Base-by-base conservation (phyloP, 2,329 filamentous ascomycete species). In the Metarhizium guizhouense region DNA sequence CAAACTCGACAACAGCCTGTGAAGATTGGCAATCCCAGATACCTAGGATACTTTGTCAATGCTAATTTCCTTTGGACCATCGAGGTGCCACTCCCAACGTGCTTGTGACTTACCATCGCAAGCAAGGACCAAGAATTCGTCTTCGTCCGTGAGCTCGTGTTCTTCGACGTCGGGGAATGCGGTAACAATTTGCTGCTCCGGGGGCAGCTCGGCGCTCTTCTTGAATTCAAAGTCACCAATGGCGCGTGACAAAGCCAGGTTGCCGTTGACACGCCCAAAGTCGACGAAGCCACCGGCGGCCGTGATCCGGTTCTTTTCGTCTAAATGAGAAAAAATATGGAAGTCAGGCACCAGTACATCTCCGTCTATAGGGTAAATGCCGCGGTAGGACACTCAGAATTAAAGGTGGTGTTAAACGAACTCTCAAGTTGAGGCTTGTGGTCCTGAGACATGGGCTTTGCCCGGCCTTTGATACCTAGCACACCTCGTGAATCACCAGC, bases 221-320 rank as follows among this genome's bases (percentile, higher is more conserved):
- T 99, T 99, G 82, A 99, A 99, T 72, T 99, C 94, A 69, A 99
- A 99, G 72, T 99, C 94, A 64, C 94, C 94, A 72, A 99, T 96
- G 65, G 94, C 94, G 72, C 94, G 88, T 59, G 94, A 99, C 59
- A 99, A 80, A 50, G 94, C 94, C 49, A 99, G 84, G 73, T 99
- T 99, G 70, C 94, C 94, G 72, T 99, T 99, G 65, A 99, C 94
- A 69, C 94, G 89, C 61, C 94, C 94, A 70, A 97, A 99, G 72
- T 99, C 94, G 68, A 99, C 94, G 65, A 97, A 97, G 52, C 94
- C 94, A 70, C 94, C 94, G 48, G 94, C 94, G 56, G 93, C 92
- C 67, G 86, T 93, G 67, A 99, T 99, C 67, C 94, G 85, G 62
- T 92, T 92, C 75, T 96, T 97, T 76, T 99, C 94, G 70, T 85